phyloP scores from a whole-genome alignment of 345 rosid species.

The Melaleuca quinquenervia region DNA sequence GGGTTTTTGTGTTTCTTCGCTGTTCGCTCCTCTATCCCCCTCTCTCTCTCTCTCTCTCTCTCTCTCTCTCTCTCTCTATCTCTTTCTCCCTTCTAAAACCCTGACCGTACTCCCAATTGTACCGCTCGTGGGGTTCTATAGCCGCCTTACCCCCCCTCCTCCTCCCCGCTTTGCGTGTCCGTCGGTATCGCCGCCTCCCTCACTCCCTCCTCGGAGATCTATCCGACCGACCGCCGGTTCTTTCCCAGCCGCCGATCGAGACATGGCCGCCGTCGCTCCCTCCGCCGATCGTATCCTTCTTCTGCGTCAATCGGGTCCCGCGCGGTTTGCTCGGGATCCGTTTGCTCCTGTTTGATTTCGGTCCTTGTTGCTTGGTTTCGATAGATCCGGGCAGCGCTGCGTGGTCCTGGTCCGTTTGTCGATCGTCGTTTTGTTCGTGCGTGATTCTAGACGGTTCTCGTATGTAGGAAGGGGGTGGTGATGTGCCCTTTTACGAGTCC shows the following conservation, averaged over 20 bases:
- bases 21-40: not conserved
- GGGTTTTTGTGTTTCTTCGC: no score
- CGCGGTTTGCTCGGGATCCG: not conserved
- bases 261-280: slow-evolving; percentile 30
- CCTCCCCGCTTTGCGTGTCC: not conserved
- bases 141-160: not conserved
- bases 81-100: not conserved
- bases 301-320: not conserved
- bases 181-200: not conserved
- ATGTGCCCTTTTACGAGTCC: not conserved
- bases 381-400: not conserved
- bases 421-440: not conserved
- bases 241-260: not conserved
- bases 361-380: not conserved
- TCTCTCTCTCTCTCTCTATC: not conserved
- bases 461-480: not conserved
- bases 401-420: not conserved
- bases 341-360: not conserved
- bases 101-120: not conserved
- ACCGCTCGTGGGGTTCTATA: not conserved
- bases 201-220: not conserved
- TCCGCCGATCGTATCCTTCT: slow-evolving; percentile 26
- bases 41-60: not conserved
- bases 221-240: not conserved
- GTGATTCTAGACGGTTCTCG: not conserved